Conservation (phyloP, 2,329 filamentous ascomycete species). For the Claviceps citrina region DNA sequence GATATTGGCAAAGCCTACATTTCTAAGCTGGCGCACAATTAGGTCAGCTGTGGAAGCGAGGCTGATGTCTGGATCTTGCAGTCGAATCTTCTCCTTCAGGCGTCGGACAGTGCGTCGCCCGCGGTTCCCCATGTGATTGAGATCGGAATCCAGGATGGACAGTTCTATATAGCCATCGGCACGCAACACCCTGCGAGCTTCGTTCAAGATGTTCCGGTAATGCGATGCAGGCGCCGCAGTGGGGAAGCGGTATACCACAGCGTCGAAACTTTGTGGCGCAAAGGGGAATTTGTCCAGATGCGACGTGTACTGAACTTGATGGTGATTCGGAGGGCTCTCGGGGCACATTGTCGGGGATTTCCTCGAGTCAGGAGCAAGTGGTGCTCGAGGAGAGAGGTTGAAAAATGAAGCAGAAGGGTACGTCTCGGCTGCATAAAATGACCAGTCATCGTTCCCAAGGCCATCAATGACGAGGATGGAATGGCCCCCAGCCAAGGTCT, state of each 20-base stretch:
- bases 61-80: constrained; percentile 41
- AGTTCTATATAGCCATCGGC: constrained; percentile 69
- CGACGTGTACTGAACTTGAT: constrained; percentile 54
- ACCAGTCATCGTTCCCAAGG: constrained; percentile 79
- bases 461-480: constrained; percentile 67
- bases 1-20: constrained; percentile 54
- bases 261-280: constrained; percentile 57
- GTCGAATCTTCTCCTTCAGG: constrained; percentile 56
- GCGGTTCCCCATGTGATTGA: constrained; percentile 66
- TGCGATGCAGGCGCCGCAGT: constrained; percentile 50
- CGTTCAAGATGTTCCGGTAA: constrained; percentile 56
- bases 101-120: constrained; percentile 52
- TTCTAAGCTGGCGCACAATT: constrained; percentile 51
- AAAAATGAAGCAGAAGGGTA: constrained; percentile 63
- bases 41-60: constrained; percentile 45
- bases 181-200: constrained; percentile 62
- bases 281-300: constrained; percentile 58
- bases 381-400: constrained; percentile 50
- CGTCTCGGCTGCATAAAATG: constrained; percentile 61
- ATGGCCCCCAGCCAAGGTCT: constrained; percentile 27
- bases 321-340: constrained; percentile 51
- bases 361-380: constrained; percentile 29
- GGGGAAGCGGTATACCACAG: constrained; percentile 65
- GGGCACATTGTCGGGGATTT: constrained; percentile 32
- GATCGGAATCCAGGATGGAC: constrained; percentile 61